phyloP scores from a whole-genome alignment of 139 green algal species.

The Picocystis salinarum region DNA sequence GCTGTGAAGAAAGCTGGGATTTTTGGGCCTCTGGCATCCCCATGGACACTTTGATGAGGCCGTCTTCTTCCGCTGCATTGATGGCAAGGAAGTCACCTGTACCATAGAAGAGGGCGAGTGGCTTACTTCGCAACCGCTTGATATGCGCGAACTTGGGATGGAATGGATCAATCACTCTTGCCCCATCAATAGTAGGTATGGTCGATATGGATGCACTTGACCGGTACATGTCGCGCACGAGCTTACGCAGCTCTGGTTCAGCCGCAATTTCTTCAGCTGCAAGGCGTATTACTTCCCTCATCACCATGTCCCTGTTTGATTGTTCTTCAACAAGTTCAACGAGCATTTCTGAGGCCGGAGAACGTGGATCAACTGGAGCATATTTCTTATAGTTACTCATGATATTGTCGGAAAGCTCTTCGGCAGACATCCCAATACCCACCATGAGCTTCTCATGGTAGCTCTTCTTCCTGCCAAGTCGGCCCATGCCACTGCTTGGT shows the following conservation, averaged over 20 bases:
- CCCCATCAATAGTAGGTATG: slow-evolving; percentile 19
- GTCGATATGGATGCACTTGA: slow-evolving; percentile 27
- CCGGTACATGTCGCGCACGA: slow-evolving; percentile 12
- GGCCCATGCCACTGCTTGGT: no score
- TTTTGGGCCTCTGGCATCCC: slow-evolving; percentile 7
- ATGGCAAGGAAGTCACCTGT: slow-evolving; percentile 36
- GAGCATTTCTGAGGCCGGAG: slow-evolving; percentile 12
- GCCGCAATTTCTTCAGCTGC: slow-evolving; percentile 21
- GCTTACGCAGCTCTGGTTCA: slow-evolving; percentile 21
- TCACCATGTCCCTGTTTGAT: slow-evolving; percentile 11
- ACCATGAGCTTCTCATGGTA: no score
- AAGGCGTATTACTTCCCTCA: slow-evolving; percentile 21
- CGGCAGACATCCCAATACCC: slow-evolving; percentile 19
- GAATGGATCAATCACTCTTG: slow-evolving; percentile 33
- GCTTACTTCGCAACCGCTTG: slow-evolving; percentile 54
- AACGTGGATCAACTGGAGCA: slow-evolving; percentile 6
- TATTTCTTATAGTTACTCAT: slow-evolving; percentile 23
- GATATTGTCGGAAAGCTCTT: slow-evolving; percentile 42
- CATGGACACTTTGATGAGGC: slow-evolving; percentile 25
- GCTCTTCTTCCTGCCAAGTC: no score
- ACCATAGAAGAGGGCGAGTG: slow-evolving; percentile 23
- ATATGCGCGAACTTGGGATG: slow-evolving; percentile 39
- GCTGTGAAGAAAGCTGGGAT: slow-evolving; percentile 1
- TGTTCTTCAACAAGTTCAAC: slow-evolving; percentile 13
- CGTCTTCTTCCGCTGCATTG: slow-evolving; percentile 20